Evolutionary conservation across 2,329 filamentous ascomycete species (phyloP), one percentile per base, ranked within the genome.

Genomic region (Fusarium sp.): DNA sequence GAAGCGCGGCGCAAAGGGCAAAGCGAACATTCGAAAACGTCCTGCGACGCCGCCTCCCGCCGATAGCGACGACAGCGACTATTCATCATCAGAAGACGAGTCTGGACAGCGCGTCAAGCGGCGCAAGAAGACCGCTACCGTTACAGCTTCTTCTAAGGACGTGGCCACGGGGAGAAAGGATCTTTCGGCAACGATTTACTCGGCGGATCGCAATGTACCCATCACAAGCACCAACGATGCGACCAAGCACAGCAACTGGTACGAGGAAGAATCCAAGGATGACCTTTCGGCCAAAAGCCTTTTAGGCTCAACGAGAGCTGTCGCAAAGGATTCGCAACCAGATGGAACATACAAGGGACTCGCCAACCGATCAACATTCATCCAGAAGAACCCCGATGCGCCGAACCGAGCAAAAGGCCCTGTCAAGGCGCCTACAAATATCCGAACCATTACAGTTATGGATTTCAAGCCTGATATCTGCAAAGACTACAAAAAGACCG

Each of bases 381-480:
- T 97, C 63, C 87, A 91, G 73, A 94, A 91, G 81, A 95, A 95
- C 71, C 89, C 92, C 19, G 86, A 96, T 76, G 90, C 91, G 9
- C 87, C 89, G 4, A 82, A 80, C 27, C 86, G 89, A 67, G 84
- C 87, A 35, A 90, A 97, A 30, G 96, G 96, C 0, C 96, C 96
- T 0, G 86, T 96, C 65, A 97, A 97, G 79, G 91, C 92, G 2
- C 87, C 95, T 0, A 92, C 92, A 2, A 98, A 98, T 74, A 90
- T 99, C 56, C 89, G 96, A 51, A 97, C 92, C 3, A 91, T 97
- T 67, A 98, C 94, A 0, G 87, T 95, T 8, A 97, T 89, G 32
- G 96, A 99, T 76, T 98, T 93, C 76, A 91, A 92, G 0, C 93
- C 95, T 0, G 95, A 98, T 70, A 92, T 97, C 1, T 99, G 96